Conservation (phyloP, 1,139 yeast species). For the Pichia sp. region DNA sequence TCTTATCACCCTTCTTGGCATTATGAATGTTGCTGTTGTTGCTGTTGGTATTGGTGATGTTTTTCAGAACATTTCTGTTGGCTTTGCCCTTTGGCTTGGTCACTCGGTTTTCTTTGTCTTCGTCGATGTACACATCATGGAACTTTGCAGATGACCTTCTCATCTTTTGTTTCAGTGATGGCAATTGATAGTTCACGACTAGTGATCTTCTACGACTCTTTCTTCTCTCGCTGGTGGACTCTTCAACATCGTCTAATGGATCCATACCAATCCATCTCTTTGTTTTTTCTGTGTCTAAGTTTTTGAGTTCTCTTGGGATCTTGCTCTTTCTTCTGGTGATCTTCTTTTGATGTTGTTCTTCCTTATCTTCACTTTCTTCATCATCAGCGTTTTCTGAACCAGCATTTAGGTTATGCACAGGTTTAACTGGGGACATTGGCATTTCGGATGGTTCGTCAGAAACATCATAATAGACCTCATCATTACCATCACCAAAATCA, state of each 20-base stretch:
- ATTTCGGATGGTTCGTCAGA: background rate
- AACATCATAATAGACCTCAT: slow-evolving; percentile 8
- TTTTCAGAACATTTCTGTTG: slow-evolving; percentile 2
- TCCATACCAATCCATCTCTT: slow-evolving; percentile 21
- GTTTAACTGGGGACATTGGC: background rate
- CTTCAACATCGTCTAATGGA: slow-evolving; percentile 14
- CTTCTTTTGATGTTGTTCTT: slow-evolving; percentile 8
- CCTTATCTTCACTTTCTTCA: background rate
- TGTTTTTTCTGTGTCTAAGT: slow-evolving; percentile 23
- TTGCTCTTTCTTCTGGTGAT: slow-evolving; percentile 16
- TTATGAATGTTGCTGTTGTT: background rate
- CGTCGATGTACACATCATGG: slow-evolving; percentile 38
- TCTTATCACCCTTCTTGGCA: background rate
- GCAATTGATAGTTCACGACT: slow-evolving; percentile 65
- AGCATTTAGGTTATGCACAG: background rate
- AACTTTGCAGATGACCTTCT: slow-evolving; percentile 63
- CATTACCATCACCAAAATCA: background rate
- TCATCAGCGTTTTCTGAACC: background rate
- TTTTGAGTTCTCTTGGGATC: slow-evolving; percentile 37
- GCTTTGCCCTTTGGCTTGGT: slow-evolving; percentile 3
- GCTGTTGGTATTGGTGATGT: slow-evolving; percentile 9
- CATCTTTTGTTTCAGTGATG: slow-evolving; percentile 67
- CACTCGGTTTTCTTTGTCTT: slow-evolving; percentile 16
- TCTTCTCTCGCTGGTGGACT: slow-evolving; percentile 14
- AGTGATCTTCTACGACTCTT: slow-evolving; percentile 43